Base-by-base conservation (phyloP, 345 rosid genomes). In the Brassica juncea region DNA sequence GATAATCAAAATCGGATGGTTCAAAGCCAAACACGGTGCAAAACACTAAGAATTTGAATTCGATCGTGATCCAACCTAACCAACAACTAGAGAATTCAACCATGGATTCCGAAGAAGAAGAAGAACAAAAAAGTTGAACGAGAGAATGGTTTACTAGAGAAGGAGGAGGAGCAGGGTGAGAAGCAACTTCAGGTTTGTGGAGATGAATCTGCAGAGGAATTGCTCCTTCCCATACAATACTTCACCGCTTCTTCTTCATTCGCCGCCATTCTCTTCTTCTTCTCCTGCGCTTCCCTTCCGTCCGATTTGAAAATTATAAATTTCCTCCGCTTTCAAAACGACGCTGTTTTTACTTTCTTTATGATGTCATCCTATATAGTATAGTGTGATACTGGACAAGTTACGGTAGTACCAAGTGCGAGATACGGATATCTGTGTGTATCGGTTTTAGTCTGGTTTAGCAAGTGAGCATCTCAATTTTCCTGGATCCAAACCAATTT, bases 131-230 rank as follows among this genome's bases (percentile, higher is more conserved):
- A 31, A 31, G 4, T 31, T 7, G 7, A 31, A 31, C 7, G 44
- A 37, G 44, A 37, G 30, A 10, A 58, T 2, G 16, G 15, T n/a
- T 60, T 80, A 89, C 93, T 64, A 87, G 85, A 68, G 93, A 86
- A 23, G 99, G 92, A 28, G 97, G 89, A 35, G 97, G 98, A 25
- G 97, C 86, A 58, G 97, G 97, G 60, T 88, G 88, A 68, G 94
- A 87, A 64, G 98, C 90, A 34, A 92, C 93, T 74, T 95, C 98
- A 14, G 97, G 88, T 60, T 91, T 90, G 67, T 92, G 93, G 69
- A 92, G 97, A 74, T 87, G 93, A 77, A 94, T 86, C 84, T 90
- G 96, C 54, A 95, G 78, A 10, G 99, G 99, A 73, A 92, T 92
- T 37, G 97, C 93, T 11, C 99, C 99, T 83, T 89, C 86, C 99